These are phyloP conservation scores for Alternaria sp. DNA, from an alignment of 2,329 filamentous ascomycete species.

Conservation along the genomic window DNA sequence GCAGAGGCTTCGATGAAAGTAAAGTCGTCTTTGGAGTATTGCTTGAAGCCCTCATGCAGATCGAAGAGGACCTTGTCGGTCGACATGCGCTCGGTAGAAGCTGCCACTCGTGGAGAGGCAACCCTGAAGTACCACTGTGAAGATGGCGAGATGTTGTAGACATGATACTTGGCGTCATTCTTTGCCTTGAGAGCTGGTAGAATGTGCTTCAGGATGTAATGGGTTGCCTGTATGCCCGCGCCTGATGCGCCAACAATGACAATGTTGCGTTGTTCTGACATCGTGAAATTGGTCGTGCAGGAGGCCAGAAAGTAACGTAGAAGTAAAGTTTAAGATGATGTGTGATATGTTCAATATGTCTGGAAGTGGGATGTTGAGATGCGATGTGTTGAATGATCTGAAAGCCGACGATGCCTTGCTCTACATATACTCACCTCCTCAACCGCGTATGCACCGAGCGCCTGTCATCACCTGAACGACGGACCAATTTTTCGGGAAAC, in stretches of 20 bases:
- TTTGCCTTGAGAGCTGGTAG: slow-evolving; percentile 42
- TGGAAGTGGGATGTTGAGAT: background rate
- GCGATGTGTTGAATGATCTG: background rate
- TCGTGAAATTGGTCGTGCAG: slow-evolving; percentile 9
- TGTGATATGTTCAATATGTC: background rate
- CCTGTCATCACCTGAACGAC: background rate
- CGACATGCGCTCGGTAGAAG: slow-evolving; percentile 56
- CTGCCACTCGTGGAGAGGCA: slow-evolving; percentile 61
- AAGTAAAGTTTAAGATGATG: background rate
- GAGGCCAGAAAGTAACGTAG: background rate
- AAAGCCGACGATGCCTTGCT: background rate
- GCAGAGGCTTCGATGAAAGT: slow-evolving; percentile 60
- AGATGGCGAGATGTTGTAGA: slow-evolving; percentile 63
- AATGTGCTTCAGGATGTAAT: slow-evolving; percentile 47
- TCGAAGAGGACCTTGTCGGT: slow-evolving; percentile 58
- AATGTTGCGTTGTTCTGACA: slow-evolving; percentile 45
- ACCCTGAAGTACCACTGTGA: slow-evolving; percentile 61
- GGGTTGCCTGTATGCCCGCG: slow-evolving; percentile 38
- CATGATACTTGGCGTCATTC: slow-evolving; percentile 52
- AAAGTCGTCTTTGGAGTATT: slow-evolving; percentile 57
- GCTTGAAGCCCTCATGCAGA: slow-evolving; percentile 58
- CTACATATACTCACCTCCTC: slow-evolving; percentile 4
- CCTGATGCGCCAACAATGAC: slow-evolving; percentile 43
- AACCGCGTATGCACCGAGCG: background rate
- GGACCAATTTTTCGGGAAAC: background rate